Evolutionary conservation across 257 asterid genomes (phyloP), one percentile per base, ranked within the genome.

Genomic region (Lavandula angustifolia): DNA sequence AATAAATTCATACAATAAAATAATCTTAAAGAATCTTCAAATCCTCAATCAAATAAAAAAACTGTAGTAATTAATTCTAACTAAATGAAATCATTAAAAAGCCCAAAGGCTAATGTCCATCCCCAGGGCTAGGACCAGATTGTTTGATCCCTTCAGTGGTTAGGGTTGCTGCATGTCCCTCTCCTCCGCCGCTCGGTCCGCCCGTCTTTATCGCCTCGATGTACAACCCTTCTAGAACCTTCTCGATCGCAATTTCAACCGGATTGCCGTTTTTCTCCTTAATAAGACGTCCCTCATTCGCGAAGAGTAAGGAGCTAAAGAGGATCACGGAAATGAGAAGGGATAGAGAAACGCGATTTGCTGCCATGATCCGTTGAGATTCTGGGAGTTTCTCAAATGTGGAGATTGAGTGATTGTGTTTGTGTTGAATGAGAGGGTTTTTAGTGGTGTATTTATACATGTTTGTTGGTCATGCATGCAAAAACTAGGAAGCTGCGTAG

Each of bases 61-160:
- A 22, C n/a, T n/a, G n/a, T n/a, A n/a, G n/a, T 22, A 22, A 22
- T 22, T 22, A 22, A 22, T 22, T 35, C 40, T 35, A 7, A 1
- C 40, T 35, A 35, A 35, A 35, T 4, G 3, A 1, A 22, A 22
- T 22, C 1, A 22, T 22, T 0, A 22, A 22, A 22, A 22, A n/a
- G n/a, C n/a, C 2, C 27, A 22, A 22, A 35, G 7, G 7, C 47
- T 60, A 61, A 27, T 68, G 31, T 64, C 73, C 76, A 2, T 4
- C 66, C 49, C 76, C 68, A 11, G 66, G 74, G 53, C 74, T 73
- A 0, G 79, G 82, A 6, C 77, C 77, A n/a, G 82, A 70, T 10
- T 32, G 74, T 74, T 70, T 74, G 59, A 70, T 61, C 6, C 67
- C 77, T 3, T 56, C 73, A 1, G 71, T 18, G 5, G 72, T 54